phyloP scores from a whole-genome alignment of 768 basidiomycete species.

The Hypsizygus marmoreus region DNA sequence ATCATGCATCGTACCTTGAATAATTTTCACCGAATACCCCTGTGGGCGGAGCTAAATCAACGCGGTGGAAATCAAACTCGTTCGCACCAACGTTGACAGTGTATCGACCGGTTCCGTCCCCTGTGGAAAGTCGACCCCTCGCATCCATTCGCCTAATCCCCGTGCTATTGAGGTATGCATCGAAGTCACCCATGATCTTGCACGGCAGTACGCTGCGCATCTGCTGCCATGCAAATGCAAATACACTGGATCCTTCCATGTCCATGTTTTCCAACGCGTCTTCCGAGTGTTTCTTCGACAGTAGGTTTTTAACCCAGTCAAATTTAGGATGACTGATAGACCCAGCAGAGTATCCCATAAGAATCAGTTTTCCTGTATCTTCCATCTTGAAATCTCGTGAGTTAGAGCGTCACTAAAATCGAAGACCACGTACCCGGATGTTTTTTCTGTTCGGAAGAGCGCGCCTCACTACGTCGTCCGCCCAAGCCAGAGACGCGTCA shows the following conservation, averaged over 20 bases:
- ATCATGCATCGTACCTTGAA: constrained; percentile 14
- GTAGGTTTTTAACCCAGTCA: constrained; percentile 16
- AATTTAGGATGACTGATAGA: constrained; percentile 9
- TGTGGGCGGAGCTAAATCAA: constrained; percentile 17
- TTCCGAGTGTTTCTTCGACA: not conserved
- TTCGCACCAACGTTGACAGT: not conserved
- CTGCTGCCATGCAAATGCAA: constrained; percentile 18
- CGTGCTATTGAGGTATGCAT: not conserved
- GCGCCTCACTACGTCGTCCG: no score
- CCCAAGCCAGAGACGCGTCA: no score
- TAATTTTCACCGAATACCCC: constrained; percentile 19
- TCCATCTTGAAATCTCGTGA: constrained; percentile 18
- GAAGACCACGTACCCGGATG: no score
- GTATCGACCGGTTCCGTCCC: no score
- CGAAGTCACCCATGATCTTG: constrained; percentile 11
- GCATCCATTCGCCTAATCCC: constrained; percentile 1
- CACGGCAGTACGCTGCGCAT: constrained; percentile 7
- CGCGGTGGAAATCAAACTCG: constrained; percentile 11
- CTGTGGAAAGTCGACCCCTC: not conserved
- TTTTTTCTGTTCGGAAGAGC: no score
- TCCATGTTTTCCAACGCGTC: constrained; percentile 3
- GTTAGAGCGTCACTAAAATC: no score
- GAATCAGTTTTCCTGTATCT: constrained; percentile 15
- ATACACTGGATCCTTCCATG: constrained; percentile 5
- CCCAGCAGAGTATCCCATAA: constrained; percentile 16